These are phyloP conservation scores for Curvularia lunata DNA, from an alignment of 2,329 filamentous ascomycete species.

Conservation along the genomic window DNA sequence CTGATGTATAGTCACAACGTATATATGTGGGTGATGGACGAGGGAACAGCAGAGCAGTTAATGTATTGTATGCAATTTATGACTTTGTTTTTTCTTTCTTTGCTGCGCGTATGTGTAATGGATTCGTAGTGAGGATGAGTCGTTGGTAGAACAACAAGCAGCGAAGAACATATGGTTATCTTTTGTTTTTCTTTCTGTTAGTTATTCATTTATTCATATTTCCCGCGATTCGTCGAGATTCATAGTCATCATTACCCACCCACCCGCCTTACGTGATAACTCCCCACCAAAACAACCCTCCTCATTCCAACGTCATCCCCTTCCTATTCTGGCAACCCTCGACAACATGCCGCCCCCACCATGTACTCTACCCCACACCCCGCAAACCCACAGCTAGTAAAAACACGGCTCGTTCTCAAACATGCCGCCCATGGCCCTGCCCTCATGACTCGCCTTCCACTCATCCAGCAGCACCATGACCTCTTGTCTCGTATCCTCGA, in stretches of 20 bases:
- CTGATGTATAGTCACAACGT: not conserved
- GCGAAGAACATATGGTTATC: no score
- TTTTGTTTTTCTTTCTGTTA: no score
- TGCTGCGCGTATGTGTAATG: no score
- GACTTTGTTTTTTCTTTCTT: not conserved
- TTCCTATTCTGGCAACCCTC: no score
- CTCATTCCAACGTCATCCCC: not conserved
- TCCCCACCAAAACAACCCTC: no score
- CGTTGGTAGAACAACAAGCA: no score
- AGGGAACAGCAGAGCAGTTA: not conserved
- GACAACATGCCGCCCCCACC: not conserved
- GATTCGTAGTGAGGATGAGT: no score
- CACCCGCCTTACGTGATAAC: no score
- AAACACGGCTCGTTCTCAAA: slow-evolving; percentile 29
- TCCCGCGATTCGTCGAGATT: no score
- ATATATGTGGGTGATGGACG: not conserved
- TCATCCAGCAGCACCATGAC: slow-evolving; percentile 64
- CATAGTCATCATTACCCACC: no score
- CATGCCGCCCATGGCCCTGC: slow-evolving; percentile 41
- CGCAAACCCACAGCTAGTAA: not conserved
- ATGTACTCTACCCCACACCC: not conserved
- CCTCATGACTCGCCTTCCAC: slow-evolving; percentile 56
- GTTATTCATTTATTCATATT: no score
- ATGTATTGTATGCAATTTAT: not conserved
- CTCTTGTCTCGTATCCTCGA: slow-evolving; percentile 65